phyloP scores from a whole-genome alignment of 1,284 basidiomycete species.

The Ustilago curta region DNA sequence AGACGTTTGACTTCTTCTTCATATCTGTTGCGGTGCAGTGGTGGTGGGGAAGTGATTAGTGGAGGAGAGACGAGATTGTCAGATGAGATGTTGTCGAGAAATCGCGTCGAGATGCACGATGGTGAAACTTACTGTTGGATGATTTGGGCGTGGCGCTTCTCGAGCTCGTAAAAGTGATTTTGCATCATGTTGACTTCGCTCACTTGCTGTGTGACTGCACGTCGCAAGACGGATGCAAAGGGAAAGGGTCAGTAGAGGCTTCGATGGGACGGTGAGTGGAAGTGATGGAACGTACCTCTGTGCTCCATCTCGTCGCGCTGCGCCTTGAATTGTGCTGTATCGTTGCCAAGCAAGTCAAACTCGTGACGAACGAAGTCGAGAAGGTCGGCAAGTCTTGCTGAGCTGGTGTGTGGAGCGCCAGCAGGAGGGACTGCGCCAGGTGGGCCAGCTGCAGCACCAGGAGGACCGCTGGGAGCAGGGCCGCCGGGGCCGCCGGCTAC shows the following conservation, averaged over 20 bases:
- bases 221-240: background rate
- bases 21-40: constrained; percentile 71
- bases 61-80: background rate
- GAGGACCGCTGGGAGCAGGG: constrained; percentile 33
- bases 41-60: background rate
- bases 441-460: constrained; percentile 41
- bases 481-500: constrained; percentile 42
- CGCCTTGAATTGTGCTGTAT: constrained; percentile 77
- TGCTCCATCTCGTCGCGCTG: constrained; percentile 91
- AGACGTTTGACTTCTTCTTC: constrained; percentile 80
- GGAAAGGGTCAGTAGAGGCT: background rate
- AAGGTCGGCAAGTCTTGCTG: constrained; percentile 77
- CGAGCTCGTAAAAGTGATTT: constrained; percentile 81
- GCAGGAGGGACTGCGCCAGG: constrained; percentile 40
- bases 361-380: constrained; percentile 87
- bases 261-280: background rate
- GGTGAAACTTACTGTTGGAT: constrained; percentile 73
- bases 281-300: constrained; percentile 75
- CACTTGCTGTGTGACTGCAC: constrained; percentile 54
- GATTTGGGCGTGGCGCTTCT: constrained; percentile 79
- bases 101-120: background rate
- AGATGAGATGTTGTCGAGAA: background rate
- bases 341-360: constrained; percentile 82
- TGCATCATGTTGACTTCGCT: constrained; percentile 64
- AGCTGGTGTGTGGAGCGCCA: constrained; percentile 48